Evolutionary conservation across 1,284 basidiomycete species (phyloP).

Genomic region (Serendipita sp.): DNA sequence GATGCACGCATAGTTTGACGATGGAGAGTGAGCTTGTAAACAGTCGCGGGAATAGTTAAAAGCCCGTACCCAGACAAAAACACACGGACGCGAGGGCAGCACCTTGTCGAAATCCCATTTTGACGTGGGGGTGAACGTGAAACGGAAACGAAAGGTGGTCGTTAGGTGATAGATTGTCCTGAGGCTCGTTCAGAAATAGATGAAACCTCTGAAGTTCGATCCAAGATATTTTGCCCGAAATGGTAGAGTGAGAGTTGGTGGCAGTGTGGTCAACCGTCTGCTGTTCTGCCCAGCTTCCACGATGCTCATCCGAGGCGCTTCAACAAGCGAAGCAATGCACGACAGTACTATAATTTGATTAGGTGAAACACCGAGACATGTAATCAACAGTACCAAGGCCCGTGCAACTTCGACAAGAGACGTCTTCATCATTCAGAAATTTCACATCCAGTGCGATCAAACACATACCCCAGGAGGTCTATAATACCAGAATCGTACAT

Average conservation of each 20-base stretch:
- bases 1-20: background rate
- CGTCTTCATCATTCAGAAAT: too few species aligned
- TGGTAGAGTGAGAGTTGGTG: too few species aligned
- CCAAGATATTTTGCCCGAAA: too few species aligned
- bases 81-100: slow-evolving; percentile 68
- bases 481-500: too few species aligned
- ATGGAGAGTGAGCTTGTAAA: background rate
- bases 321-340: too few species aligned
- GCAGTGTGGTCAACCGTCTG: background rate
- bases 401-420: too few species aligned
- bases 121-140: slow-evolving; percentile 4
- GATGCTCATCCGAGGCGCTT: background rate
- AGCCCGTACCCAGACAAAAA: slow-evolving; percentile 61
- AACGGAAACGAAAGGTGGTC: background rate
- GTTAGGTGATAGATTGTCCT: background rate
- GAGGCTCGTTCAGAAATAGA: background rate
- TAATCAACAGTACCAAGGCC: too few species aligned
- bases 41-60: background rate
- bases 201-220: background rate
- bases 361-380: too few species aligned
- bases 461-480: too few species aligned
- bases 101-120: slow-evolving; percentile 76
- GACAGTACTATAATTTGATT: too few species aligned
- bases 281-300: background rate
- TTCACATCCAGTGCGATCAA: too few species aligned